These are phyloP conservation scores for Boletus reticuloceps DNA, from an alignment of 768 basidiomycete genomes.

Conservation along the genomic window DNA sequence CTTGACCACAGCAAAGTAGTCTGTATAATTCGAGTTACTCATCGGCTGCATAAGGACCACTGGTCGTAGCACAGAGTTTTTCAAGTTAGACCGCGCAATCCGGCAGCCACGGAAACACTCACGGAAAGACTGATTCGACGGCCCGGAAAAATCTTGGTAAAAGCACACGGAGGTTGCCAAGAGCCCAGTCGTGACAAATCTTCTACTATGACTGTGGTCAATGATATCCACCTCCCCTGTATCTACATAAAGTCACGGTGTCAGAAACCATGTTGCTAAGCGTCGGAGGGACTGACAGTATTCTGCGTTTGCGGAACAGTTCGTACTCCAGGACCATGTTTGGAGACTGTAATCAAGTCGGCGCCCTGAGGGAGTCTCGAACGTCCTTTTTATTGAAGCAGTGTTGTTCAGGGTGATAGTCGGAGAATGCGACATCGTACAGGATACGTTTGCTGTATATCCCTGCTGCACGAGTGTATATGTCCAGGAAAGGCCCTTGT, in stretches of 20 bases:
- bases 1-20: neutral
- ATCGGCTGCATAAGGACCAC: neutral
- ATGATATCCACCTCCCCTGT: neutral
- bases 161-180: neutral
- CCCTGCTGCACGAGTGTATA: neutral
- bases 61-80: neutral
- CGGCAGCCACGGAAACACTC: neutral
- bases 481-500: neutral
- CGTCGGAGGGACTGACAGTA: neutral
- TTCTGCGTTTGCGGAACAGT: neutral
- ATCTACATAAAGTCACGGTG: neutral
- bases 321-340: neutral
- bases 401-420: neutral
- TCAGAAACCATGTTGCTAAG: neutral
- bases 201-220: too few relatives aligned
- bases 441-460: neutral
- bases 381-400: too few relatives aligned
- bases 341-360: neutral
- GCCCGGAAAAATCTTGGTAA: neutral
- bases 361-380: neutral
- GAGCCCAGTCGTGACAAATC: neutral
- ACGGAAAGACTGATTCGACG: neutral
- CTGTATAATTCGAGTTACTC: neutral
- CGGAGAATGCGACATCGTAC: neutral
- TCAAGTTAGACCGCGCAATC: neutral